Evolutionary conservation across 148 eudicot species (phyloP).

Genomic region (Gaultheria prostrata): DNA sequence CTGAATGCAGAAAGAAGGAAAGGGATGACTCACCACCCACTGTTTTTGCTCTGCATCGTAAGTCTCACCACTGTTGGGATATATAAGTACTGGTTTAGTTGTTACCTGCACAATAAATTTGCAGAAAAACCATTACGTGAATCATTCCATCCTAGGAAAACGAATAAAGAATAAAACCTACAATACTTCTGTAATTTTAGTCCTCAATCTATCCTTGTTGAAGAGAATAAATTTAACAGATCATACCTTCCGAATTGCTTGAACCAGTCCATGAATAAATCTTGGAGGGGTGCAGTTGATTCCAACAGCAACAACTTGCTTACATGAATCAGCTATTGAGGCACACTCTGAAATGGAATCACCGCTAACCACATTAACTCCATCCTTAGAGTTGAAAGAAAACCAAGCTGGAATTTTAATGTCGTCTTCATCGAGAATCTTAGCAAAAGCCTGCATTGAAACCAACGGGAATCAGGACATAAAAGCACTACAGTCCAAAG

Average conservation of each 20-base stretch:
- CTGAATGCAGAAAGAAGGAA: background rate
- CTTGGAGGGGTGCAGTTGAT: constrained; percentile 97
- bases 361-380: constrained; percentile 84
- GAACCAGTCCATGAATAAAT: constrained; percentile 57
- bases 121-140: background rate
- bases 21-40: constrained; percentile 77
- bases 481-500: background rate
- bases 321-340: constrained; percentile 62
- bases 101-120: constrained; percentile 48
- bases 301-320: constrained; percentile 75
- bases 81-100: constrained; percentile 67
- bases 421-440: constrained; percentile 73
- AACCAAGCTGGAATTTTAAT: constrained; percentile 85
- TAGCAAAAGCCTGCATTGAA: constrained; percentile 64
- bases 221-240: background rate
- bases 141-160: background rate
- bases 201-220: background rate
- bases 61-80: constrained; percentile 93
- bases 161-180: background rate
- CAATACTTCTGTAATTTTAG: background rate
- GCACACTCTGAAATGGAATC: constrained; percentile 76
- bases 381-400: constrained; percentile 89
- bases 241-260: constrained; percentile 61
- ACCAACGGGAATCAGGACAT: background rate
- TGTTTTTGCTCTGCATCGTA: constrained; percentile 65